These are phyloP conservation scores for Cytospora piceicola DNA, from an alignment of 2,329 filamentous ascomycete genomes.

Conservation along the genomic window DNA sequence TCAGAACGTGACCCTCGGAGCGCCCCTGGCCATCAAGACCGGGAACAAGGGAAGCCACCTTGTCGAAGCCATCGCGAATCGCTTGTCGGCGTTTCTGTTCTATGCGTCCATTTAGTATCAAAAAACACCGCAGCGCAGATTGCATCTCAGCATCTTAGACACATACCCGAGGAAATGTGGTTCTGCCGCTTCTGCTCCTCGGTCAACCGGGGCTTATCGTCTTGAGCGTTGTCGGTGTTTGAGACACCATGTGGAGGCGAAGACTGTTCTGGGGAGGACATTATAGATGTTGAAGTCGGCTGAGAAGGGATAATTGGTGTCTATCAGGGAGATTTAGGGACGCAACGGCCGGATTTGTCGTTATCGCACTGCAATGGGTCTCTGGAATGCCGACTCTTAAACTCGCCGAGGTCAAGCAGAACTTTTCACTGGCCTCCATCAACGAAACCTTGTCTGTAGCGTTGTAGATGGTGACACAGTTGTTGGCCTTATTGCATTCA, in stretches of 20 bases:
- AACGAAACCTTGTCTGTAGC: neutral
- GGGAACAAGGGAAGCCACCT: slow-evolving; percentile 77
- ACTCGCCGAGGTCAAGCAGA: neutral
- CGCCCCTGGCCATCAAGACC: slow-evolving; percentile 81
- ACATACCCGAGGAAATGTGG: slow-evolving; percentile 42
- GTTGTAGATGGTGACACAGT: neutral
- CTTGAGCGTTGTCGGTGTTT: slow-evolving; percentile 15
- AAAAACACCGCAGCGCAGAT: neutral
- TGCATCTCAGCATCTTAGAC: neutral
- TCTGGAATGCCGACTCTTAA: neutral
- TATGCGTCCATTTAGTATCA: slow-evolving; percentile 25
- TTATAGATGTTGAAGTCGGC: neutral
- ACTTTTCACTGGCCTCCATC: slow-evolving; percentile 1
- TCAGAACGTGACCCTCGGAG: slow-evolving; percentile 83
- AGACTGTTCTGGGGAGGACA: slow-evolving; percentile 22
- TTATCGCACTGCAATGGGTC: neutral
- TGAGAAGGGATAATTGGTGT: neutral
- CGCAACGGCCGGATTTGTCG: neutral
- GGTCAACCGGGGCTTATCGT: slow-evolving; percentile 42
- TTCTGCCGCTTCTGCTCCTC: slow-evolving; percentile 46
- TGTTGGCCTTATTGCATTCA: neutral
- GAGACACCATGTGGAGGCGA: slow-evolving; percentile 15
- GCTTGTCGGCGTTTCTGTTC: slow-evolving; percentile 51
- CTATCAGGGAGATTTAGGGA: neutral
- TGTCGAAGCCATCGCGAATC: slow-evolving; percentile 83